phyloP scores from a whole-genome alignment of 2,329 filamentous ascomycete species.

The Biscogniauxia sp. region DNA sequence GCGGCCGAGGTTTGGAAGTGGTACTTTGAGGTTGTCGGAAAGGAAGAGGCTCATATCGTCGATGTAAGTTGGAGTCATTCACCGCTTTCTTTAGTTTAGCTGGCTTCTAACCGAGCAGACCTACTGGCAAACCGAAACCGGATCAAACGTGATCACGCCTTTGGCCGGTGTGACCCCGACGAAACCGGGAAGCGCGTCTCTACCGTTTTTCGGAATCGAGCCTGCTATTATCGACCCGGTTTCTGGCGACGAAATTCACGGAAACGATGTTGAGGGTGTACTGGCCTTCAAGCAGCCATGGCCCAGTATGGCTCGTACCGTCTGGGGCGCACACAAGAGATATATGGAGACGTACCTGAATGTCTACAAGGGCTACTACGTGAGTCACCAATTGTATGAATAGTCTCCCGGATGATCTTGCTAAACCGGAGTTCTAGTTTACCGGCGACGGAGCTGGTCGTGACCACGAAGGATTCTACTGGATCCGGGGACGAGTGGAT shows the following conservation, averaged over 20 bases:
- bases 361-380: conserved; percentile 97
- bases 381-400: conserved; percentile 47
- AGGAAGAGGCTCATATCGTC: conserved; percentile 87
- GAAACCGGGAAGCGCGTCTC: conserved; percentile 91
- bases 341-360: conserved; percentile 99
- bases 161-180: conserved; percentile 91
- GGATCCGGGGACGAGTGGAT: conserved; percentile 97
- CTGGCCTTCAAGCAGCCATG: conserved; percentile 96
- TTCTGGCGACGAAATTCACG: conserved; percentile 86
- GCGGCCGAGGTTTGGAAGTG: conserved; percentile 99
- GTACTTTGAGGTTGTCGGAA: conserved; percentile 95
- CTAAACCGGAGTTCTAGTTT: conserved; percentile 55
- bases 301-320: conserved; percentile 97
- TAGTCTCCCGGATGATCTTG: neutral
- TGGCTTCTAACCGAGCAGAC: conserved; percentile 56
- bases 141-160: conserved; percentile 92
- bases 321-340: conserved; percentile 95
- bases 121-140: conserved; percentile 99
- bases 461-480: conserved; percentile 98
- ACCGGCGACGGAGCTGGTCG: conserved; percentile 92
- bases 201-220: conserved; percentile 98
- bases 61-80: conserved; percentile 65
- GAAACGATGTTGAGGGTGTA: conserved; percentile 96
- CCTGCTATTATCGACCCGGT: conserved; percentile 96
- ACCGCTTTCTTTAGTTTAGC: conserved; percentile 8